Conservation (phyloP, 805 yeast species). For the Cyberlindnera mrakii region DNA sequence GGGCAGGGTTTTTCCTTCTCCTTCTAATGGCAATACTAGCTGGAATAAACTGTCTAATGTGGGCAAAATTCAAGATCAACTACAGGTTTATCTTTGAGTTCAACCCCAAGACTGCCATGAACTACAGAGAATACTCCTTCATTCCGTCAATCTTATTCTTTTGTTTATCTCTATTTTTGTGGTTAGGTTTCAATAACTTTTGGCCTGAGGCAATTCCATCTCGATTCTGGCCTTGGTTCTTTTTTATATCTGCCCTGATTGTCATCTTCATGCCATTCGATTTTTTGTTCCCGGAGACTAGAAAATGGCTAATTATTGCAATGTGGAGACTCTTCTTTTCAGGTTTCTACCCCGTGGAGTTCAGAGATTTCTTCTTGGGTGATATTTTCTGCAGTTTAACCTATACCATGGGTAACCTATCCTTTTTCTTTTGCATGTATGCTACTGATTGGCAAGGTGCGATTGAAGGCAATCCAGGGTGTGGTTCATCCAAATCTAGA, state of each 20-base stretch:
- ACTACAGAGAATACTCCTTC: slow-evolving; percentile 59
- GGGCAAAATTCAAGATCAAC: slow-evolving; percentile 73
- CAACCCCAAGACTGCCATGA: slow-evolving; percentile 58
- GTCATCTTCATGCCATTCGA: slow-evolving; percentile 58
- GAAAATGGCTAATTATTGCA: slow-evolving; percentile 74
- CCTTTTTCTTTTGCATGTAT: slow-evolving; percentile 82
- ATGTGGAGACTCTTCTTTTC: slow-evolving; percentile 68
- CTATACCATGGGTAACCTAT: slow-evolving; percentile 78
- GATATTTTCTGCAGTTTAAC: slow-evolving; percentile 87
- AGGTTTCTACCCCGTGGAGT: slow-evolving; percentile 92
- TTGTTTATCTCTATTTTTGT: slow-evolving; percentile 52
- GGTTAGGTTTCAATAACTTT: slow-evolving; percentile 71
- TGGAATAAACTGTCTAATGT: slow-evolving; percentile 62
- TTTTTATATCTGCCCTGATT: slow-evolving; percentile 44
- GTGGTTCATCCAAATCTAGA: slow-evolving; percentile 77
- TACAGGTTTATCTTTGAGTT: slow-evolving; percentile 91
- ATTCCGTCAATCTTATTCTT: slow-evolving; percentile 57
- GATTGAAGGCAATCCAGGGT: slow-evolving; percentile 35
- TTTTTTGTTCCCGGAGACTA: slow-evolving; percentile 49
- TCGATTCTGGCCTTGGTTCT: slow-evolving; percentile 76
- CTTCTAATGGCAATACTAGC: slow-evolving; percentile 57
- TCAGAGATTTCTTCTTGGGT: slow-evolving; percentile 88
- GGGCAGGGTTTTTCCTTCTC: slow-evolving; percentile 84
- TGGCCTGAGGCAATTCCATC: slow-evolving; percentile 59
- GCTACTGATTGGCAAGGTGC: slow-evolving; percentile 62